Evolutionary conservation across 495 filamentous ascomycete genomes (phyloP).

Genomic region (Hypoxylon crocopeplum): DNA sequence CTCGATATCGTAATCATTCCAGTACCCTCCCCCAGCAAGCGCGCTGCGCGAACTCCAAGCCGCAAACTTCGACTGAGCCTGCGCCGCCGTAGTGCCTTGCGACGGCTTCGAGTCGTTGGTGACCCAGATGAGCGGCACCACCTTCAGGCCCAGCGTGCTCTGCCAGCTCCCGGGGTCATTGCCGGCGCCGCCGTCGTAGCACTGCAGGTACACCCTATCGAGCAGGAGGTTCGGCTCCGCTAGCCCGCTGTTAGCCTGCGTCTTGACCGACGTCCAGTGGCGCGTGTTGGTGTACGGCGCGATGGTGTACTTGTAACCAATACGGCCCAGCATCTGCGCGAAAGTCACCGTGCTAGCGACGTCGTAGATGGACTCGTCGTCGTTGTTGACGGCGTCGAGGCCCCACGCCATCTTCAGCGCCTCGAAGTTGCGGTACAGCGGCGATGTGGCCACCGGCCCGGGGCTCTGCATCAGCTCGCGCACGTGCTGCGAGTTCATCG

Average conservation of each 20-base stretch:
- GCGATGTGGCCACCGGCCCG: constrained; percentile 40
- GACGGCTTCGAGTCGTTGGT: constrained; percentile 52
- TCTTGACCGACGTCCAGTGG: constrained; percentile 43
- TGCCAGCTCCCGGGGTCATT: constrained; percentile 49
- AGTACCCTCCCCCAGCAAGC: constrained; percentile 51
- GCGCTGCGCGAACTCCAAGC: constrained; percentile 40
- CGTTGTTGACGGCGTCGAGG: constrained; percentile 54
- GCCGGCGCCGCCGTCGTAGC: constrained; percentile 50
- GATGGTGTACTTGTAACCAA: constrained; percentile 50
- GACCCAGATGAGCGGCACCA: constrained; percentile 54
- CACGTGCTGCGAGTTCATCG: constrained; percentile 52
- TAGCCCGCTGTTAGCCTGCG: constrained; percentile 39
- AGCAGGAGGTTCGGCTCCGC: constrained; percentile 37
- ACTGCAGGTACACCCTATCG: constrained; percentile 51
- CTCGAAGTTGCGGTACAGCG: constrained; percentile 46
- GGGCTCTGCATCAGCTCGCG: constrained; percentile 43
- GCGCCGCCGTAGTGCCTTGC: constrained; percentile 44
- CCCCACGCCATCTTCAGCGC: constrained; percentile 47
- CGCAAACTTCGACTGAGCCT: constrained; percentile 43
- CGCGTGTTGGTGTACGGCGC: constrained; percentile 48
- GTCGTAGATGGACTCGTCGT: constrained; percentile 54
- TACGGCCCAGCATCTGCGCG: constrained; percentile 46
- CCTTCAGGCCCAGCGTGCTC: constrained; percentile 44
- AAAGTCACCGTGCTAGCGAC: constrained; percentile 47
- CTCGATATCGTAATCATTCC: constrained; percentile 57